Conservation (phyloP, 768 basidiomycete genomes). For the Russula sp. region DNA sequence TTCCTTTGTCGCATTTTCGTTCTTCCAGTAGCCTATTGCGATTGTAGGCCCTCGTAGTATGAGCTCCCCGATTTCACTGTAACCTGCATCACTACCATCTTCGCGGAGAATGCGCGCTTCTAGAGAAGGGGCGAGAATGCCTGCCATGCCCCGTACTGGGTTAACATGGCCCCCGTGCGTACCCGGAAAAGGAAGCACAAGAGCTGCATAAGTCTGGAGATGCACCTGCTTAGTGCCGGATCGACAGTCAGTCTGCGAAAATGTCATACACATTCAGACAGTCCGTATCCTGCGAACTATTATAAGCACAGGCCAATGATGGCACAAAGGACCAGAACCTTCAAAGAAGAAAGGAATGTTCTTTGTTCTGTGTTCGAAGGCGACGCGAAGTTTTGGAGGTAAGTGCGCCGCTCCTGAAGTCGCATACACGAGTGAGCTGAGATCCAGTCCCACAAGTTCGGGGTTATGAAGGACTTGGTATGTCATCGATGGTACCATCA, state of each 20-base stretch:
- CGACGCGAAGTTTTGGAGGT: constrained; percentile 2
- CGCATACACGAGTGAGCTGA: neutral
- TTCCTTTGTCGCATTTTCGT: constrained; percentile 55
- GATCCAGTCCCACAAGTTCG: neutral
- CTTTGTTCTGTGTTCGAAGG: constrained; percentile 1
- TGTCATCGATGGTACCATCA: constrained; percentile 13
- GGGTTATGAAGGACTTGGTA: constrained; percentile 11
- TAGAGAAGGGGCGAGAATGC: constrained; percentile 55
- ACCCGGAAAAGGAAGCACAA: constrained; percentile 7
- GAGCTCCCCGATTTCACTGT: constrained; percentile 60
- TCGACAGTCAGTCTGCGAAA: neutral
- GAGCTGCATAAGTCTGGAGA: constrained; percentile 16
- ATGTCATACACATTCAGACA: constrained; percentile 16
- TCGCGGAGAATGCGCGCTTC: constrained; percentile 56
- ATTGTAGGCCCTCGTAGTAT: constrained; percentile 50
- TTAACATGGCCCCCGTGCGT: constrained; percentile 6
- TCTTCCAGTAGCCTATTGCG: constrained; percentile 65
- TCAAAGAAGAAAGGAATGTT: neutral
- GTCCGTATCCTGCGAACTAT: constrained; percentile 5
- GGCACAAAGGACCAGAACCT: neutral
- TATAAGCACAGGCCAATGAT: neutral
- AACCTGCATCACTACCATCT: constrained; percentile 46
- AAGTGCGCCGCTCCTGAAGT: constrained; percentile 1
- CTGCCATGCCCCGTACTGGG: constrained; percentile 38
- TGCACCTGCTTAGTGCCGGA: neutral